These are phyloP conservation scores for Lentithecium fluviatile DNA, from an alignment of 495 filamentous ascomycete species.

Conservation along the genomic window DNA sequence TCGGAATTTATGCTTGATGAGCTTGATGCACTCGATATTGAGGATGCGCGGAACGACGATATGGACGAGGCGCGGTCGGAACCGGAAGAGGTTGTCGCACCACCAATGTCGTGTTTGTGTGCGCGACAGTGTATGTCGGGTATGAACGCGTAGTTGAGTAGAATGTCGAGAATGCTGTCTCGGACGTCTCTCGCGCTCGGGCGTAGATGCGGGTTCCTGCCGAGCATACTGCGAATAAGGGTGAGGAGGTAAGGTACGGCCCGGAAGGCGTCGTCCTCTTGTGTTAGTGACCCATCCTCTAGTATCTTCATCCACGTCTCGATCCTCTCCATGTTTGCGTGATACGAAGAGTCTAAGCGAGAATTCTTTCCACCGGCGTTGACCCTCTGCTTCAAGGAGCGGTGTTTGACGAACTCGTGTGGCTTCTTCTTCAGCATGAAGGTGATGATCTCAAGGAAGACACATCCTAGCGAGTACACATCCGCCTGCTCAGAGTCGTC, in stretches of 20 bases:
- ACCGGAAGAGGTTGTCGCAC: constrained; percentile 4
- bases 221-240: constrained; percentile 41
- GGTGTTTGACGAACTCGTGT: constrained; percentile 69
- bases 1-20: constrained; percentile 5
- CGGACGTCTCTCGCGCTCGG: constrained; percentile 39
- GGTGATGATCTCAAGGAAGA: constrained; percentile 68
- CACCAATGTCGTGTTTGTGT: constrained; percentile 25
- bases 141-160: constrained; percentile 36
- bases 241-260: constrained; percentile 38
- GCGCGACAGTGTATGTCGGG: constrained; percentile 24
- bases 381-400: constrained; percentile 64
- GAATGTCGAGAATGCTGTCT: constrained; percentile 36
- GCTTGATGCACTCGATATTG: constrained; percentile 7
- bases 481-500: constrained; percentile 52
- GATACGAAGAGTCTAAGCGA: constrained; percentile 67
- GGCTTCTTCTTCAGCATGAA: constrained; percentile 71
- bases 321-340: constrained; percentile 74
- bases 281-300: constrained; percentile 45
- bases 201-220: constrained; percentile 35
- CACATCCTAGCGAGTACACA: constrained; percentile 73
- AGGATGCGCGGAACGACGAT: constrained; percentile 12
- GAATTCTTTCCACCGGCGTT: constrained; percentile 21
- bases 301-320: constrained; percentile 73
- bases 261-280: constrained; percentile 34
- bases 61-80: constrained; percentile 24